Evolutionary conservation across 192 early-diverging fungal genomes (phyloP).

Genomic region (Coemansia sp.): DNA sequence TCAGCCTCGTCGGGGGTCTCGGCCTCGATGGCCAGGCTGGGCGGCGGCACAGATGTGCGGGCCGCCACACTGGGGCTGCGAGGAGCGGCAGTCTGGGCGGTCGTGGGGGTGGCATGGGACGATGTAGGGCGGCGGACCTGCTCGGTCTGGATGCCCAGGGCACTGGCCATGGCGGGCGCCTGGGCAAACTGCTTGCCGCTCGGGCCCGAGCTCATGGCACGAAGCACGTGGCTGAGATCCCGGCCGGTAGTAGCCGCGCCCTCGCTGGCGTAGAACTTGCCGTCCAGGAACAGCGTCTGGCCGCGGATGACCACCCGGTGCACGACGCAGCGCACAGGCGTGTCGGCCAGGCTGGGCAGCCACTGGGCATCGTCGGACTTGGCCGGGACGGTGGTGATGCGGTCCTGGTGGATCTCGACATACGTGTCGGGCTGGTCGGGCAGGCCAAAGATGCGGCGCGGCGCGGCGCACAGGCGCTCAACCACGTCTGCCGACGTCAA

Average conservation of each 20-base stretch:
- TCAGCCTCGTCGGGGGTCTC: conserved; percentile 22
- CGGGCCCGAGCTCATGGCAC: conserved; percentile 47
- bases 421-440: conserved; percentile 91
- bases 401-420: conserved; percentile 90
- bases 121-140: not conserved
- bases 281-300: conserved; percentile 84
- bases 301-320: conserved; percentile 89
- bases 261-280: conserved; percentile 52
- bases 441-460: conserved; percentile 87
- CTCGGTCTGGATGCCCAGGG: conserved; percentile 17
- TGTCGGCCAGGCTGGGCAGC: conserved; percentile 56
- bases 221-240: conserved; percentile 49
- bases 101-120: not conserved
- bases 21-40: conserved; percentile 12
- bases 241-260: conserved; percentile 44
- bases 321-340: conserved; percentile 66
- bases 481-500: conserved; percentile 77
- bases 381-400: conserved; percentile 54
- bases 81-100: too few relatives aligned
- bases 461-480: conserved; percentile 76
- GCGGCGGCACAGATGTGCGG: conserved; percentile 2
- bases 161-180: conserved; percentile 7
- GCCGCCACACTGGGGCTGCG: conserved; percentile 11
- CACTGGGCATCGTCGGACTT: conserved; percentile 35
- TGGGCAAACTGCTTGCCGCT: conserved; percentile 43